These are phyloP conservation scores for Candolleomyces eurysporus DNA, from an alignment of 768 basidiomycete species.

Conservation along the genomic window DNA sequence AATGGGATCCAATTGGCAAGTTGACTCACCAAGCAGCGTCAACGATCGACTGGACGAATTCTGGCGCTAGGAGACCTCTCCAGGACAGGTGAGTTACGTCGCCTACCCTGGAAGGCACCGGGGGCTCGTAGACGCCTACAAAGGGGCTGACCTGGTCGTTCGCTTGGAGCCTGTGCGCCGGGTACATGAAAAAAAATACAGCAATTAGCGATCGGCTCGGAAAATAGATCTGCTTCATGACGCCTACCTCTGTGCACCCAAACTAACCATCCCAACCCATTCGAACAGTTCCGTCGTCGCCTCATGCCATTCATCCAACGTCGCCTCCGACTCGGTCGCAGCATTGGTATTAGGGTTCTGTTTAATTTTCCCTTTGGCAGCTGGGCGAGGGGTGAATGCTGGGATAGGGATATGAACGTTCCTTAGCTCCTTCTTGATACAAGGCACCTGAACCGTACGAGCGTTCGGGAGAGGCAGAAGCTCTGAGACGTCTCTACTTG, in stretches of 20 bases:
- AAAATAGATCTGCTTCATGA: neutral
- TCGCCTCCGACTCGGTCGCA: constrained; percentile 22
- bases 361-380: constrained; percentile 3
- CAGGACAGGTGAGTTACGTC: constrained; percentile 55
- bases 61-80: constrained; percentile 53
- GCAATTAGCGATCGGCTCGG: neutral
- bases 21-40: constrained; percentile 40
- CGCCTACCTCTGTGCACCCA: constrained; percentile 63
- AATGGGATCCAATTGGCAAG: neutral
- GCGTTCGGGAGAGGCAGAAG: neutral
- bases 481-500: neutral
- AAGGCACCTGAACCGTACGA: neutral
- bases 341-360: neutral
- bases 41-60: constrained; percentile 53
- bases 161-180: constrained; percentile 48
- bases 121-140: constrained; percentile 62
- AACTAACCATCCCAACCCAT: constrained; percentile 69
- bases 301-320: constrained; percentile 50
- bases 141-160: constrained; percentile 71
- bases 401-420: constrained; percentile 18
- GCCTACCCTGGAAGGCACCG: constrained; percentile 42
- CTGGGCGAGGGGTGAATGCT: constrained; percentile 26
- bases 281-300: constrained; percentile 53
- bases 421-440: constrained; percentile 4
- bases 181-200: neutral